Percentiles rank a stretch among this genome's conserved stretches.
Conservation (phyloP, 2,329 filamentous ascomycete genomes). For the Parastagonospora avenae region DNA sequence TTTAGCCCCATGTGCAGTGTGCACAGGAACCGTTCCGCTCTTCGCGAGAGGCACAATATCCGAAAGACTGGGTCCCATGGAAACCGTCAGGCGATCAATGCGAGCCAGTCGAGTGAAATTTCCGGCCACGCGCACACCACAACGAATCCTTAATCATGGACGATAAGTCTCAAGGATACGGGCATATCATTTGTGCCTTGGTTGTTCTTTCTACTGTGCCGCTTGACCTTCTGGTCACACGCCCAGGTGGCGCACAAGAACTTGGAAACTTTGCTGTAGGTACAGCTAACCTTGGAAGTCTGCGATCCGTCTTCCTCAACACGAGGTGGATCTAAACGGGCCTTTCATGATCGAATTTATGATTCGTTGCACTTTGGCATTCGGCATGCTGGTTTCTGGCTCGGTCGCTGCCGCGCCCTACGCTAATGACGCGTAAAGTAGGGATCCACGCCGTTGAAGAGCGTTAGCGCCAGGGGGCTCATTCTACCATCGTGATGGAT, state of each 20-base stretch:
- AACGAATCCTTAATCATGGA: not conserved
- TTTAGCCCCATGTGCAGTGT: not conserved
- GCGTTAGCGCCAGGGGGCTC: slow-evolving; percentile 1
- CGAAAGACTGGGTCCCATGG: not conserved
- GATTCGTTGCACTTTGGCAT: not conserved
- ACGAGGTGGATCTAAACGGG: not conserved
- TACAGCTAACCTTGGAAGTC: no score
- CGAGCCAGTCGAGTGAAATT: not conserved
- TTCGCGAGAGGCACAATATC: not conserved
- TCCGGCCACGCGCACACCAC: not conserved
- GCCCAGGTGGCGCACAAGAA: not conserved
- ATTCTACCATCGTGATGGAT: not conserved
- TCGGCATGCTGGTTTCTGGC: not conserved
- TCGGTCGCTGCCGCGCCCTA: not conserved
- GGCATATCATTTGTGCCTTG: not conserved
- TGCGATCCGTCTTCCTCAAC: not conserved
- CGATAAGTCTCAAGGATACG: not conserved
- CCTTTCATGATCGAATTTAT: not conserved
- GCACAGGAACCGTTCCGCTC: not conserved
- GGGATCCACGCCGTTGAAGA: slow-evolving; percentile 1
- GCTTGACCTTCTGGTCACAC: not conserved
- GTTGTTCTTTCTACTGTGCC: not conserved
- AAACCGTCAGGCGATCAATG: not conserved
- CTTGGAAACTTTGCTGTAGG: not conserved
- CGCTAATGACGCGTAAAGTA: slow-evolving; percentile 1